phyloP scores from a whole-genome alignment of 108 stramenopile genomes.

The Cylindrotheca closterium region DNA sequence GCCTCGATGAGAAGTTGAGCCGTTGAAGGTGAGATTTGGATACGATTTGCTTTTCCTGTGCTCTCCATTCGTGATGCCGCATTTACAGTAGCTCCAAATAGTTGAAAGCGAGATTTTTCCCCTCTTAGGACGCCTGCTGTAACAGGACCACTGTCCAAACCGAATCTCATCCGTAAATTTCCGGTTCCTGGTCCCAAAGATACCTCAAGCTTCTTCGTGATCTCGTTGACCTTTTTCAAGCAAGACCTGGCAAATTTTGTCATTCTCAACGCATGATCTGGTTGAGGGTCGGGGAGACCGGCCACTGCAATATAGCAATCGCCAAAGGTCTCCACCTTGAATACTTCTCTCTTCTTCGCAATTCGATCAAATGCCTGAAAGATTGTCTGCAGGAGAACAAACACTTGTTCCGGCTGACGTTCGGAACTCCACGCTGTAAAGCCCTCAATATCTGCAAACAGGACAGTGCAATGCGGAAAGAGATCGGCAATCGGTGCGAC shows the following conservation, averaged over 20 bases:
- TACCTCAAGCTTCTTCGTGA: constrained; percentile 23
- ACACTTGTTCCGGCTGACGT: constrained; percentile 36
- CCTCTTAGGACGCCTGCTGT: constrained; percentile 29
- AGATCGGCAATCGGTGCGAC: constrained; percentile 48
- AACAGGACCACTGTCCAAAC: constrained; percentile 12
- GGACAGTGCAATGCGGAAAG: constrained; percentile 53
- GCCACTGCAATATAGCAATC: constrained; percentile 34
- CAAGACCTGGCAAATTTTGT: constrained; percentile 33
- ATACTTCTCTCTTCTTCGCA: constrained; percentile 19
- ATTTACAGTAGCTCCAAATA: constrained; percentile 36
- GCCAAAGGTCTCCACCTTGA: constrained; percentile 34
- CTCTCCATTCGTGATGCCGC: constrained; percentile 31
- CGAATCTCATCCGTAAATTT: constrained; percentile 22
- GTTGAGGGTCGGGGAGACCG: constrained; percentile 33
- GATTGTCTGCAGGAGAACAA: constrained; percentile 30
- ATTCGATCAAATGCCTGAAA: constrained; percentile 24
- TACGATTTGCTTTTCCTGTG: constrained; percentile 31
- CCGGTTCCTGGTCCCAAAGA: constrained; percentile 33
- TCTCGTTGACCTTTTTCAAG: constrained; percentile 5
- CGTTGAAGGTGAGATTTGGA: constrained; percentile 38
- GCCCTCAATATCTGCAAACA: constrained; percentile 51
- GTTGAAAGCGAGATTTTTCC: constrained; percentile 32
- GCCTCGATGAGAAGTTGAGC: constrained; percentile 27
- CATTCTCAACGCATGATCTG: constrained; percentile 35
- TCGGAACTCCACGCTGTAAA: constrained; percentile 45